phyloP scores from a whole-genome alignment of 1,284 basidiomycete species.

The Ceratobasidium sp. region DNA sequence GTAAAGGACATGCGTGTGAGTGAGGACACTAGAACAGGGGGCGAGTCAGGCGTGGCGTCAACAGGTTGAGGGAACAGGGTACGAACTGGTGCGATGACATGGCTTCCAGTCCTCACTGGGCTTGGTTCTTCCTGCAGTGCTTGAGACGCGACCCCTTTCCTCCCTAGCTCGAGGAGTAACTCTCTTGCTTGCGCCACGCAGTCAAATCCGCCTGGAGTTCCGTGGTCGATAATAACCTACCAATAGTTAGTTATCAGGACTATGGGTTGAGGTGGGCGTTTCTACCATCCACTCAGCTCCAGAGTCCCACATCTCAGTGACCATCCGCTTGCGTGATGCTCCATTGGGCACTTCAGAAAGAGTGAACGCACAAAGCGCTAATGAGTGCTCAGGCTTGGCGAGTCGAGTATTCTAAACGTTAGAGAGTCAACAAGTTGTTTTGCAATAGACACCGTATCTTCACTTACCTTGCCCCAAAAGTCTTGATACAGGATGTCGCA shows the following conservation, averaged over 20 bases:
- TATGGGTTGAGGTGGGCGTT: conserved; percentile 44
- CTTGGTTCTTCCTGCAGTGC: conserved; percentile 35
- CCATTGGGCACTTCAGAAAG: conserved; percentile 74
- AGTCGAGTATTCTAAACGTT: conserved; percentile 15
- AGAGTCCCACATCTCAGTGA: conserved; percentile 89
- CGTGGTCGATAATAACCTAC: conserved; percentile 87
- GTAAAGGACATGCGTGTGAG: conserved; percentile 80
- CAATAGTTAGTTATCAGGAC: conserved; percentile 38
- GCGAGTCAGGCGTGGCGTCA: conserved; percentile 42
- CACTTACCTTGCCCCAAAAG: conserved; percentile 23
- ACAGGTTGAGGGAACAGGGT: conserved; percentile 38
- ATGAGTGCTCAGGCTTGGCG: conserved; percentile 53
- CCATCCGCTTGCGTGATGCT: conserved; percentile 66
- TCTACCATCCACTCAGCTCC: conserved; percentile 80
- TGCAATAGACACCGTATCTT: neutral
- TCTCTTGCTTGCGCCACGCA: conserved; percentile 84
- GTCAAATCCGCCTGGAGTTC: conserved; percentile 77
- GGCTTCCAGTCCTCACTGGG: conserved; percentile 59
- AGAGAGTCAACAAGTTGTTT: neutral
- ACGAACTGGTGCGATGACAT: conserved; percentile 83
- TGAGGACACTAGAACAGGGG: conserved; percentile 78
- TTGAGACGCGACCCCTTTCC: conserved; percentile 54
- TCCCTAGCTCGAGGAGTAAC: conserved; percentile 56
- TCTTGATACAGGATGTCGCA: conserved; percentile 30
- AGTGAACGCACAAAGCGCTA: conserved; percentile 87